phyloP scores from a whole-genome alignment of 495 filamentous ascomycete species.

The Xylaria acuta region DNA sequence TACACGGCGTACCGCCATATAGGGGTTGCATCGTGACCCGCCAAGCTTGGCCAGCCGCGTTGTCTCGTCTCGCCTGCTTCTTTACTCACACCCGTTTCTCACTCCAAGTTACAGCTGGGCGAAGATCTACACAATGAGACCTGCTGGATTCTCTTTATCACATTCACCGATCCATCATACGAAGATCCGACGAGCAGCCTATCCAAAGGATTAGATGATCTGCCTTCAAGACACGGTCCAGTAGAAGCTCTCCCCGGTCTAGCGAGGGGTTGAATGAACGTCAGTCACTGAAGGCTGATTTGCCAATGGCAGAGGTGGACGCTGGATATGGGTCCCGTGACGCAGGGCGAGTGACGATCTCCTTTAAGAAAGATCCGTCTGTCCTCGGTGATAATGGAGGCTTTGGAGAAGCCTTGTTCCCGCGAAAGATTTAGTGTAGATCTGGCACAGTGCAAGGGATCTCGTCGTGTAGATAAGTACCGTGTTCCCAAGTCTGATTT shows the following conservation, averaged over 20 bases:
- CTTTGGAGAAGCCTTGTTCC: not conserved
- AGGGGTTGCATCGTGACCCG: conserved; percentile 33
- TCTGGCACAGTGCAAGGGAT: not conserved
- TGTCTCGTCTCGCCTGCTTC: not conserved
- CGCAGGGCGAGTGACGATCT: conserved; percentile 33
- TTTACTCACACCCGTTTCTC: not conserved
- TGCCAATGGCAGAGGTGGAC: conserved; percentile 1
- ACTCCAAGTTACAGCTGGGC: not conserved
- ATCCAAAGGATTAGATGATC: not conserved
- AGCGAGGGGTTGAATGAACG: conserved; percentile 2
- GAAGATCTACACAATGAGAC: not conserved
- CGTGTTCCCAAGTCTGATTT: not conserved
- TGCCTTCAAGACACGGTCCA: not conserved
- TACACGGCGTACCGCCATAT: conserved; percentile 14
- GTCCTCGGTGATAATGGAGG: not conserved
- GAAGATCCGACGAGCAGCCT: not conserved
- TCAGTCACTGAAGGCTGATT: not conserved
- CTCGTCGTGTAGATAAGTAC: not conserved
- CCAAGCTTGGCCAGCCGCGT: conserved; percentile 5
- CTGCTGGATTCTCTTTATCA: not conserved
- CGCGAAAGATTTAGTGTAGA: not conserved
- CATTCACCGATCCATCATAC: conserved; percentile 19
- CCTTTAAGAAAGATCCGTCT: not conserved
- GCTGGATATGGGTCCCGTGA: conserved; percentile 33
- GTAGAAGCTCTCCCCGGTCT: not conserved